Evolutionary conservation across 2,329 filamentous ascomycete genomes (phyloP), one percentile per base, ranked within the genome.

Genomic region (Paracamarosporium sp.): DNA sequence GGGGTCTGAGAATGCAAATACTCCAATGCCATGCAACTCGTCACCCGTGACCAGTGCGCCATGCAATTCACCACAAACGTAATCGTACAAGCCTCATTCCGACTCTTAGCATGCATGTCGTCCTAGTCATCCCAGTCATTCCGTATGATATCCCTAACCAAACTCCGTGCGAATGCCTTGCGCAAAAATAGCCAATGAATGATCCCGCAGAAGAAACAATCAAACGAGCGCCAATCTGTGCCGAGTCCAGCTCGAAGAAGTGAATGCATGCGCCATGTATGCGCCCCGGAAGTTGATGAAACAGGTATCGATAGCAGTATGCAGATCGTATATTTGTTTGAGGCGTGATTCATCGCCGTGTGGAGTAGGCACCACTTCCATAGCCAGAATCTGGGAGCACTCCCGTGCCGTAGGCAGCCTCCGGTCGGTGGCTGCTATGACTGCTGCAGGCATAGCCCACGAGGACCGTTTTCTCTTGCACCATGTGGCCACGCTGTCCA

Each of bases 381-480:
- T 72, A 73, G 35, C 68, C 73, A 45, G 66, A 71, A 50, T 73
- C 72, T 30, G 70, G 64, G 20, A 68, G 65, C 11, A 70, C 59
- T 30, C 63, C 64, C 22, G 60, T 51, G 47, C 48, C 54, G 45
- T 68, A 67, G 40, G 41, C 40, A 25, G 57, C 45, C 47, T 69
- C 62, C 20, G 72, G 58, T 31, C 73, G 67, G 47, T 69, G 64
- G 59, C 59, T 72, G 50, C 69, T 74, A 73, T 92, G 90, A 25
- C 74, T 76, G 44, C 80, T 76, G 78, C 93, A 97, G 51, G 89
- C 85, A 72, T 95, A 95, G 50, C 93, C 93, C 24, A 97, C 92
- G 20, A 91, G 82, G 50, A 97, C 90, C 6, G 86, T 90, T 73
- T 90, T 89, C 70, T 91, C 88, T 65, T 92, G 86, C 56, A 93